Evolutionary conservation across 257 asterid genomes (phyloP).

Genomic region (Rauvolfia tetraphylla): DNA sequence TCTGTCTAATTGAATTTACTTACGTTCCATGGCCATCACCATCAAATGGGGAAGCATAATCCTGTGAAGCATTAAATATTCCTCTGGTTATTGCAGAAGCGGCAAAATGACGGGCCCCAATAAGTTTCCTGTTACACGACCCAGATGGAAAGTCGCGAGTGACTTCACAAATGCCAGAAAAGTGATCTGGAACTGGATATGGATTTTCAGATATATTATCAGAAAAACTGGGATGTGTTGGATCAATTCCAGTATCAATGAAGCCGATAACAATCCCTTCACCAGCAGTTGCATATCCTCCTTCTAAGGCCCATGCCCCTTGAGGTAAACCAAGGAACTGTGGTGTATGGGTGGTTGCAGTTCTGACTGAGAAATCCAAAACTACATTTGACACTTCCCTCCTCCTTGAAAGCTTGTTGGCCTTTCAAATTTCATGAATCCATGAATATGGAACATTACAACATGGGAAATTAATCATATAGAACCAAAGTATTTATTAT

Average conservation of each 20-base stretch:
- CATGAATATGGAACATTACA: not conserved
- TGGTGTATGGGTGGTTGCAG: conserved; percentile 94
- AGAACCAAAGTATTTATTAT: not conserved
- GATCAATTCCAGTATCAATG: conserved; percentile 94
- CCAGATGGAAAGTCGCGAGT: conserved; percentile 95
- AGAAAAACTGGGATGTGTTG: conserved; percentile 86
- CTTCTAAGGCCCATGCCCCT: conserved; percentile 96
- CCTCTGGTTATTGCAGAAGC: conserved; percentile 98
- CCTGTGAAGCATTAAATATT: conserved; percentile 90
- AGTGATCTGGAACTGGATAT: conserved; percentile 80
- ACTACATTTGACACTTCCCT: conserved; percentile 74
- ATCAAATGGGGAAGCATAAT: conserved; percentile 92
- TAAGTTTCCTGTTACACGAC: conserved; percentile 93
- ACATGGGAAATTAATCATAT: not conserved
- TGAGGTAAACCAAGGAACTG: conserved; percentile 91
- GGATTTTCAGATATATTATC: conserved; percentile 56
- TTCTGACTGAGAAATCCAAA: conserved; percentile 79
- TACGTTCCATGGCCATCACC: conserved; percentile 99
- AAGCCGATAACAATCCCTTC: conserved; percentile 94
- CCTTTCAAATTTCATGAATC: conserved; percentile 44
- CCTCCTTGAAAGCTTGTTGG: conserved; percentile 67
- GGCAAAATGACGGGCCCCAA: conserved; percentile 98
- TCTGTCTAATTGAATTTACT: conserved; percentile 27
- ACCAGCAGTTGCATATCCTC: conserved; percentile 89
- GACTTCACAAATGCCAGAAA: conserved; percentile 93